Conservation (phyloP, 2,329 filamentous ascomycete species). For the Periconia macrospinosa region DNA sequence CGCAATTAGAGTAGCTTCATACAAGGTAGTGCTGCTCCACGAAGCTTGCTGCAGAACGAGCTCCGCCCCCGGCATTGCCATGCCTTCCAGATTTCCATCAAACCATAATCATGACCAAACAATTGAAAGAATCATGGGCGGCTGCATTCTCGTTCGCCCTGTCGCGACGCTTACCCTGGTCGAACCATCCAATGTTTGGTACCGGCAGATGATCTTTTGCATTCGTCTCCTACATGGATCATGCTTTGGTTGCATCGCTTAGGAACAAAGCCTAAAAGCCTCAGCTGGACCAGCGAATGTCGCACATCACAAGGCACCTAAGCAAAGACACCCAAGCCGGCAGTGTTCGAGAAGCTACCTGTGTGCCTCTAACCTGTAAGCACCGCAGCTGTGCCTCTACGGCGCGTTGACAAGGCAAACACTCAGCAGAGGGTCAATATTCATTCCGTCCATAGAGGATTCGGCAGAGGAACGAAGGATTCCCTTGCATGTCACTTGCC, state of each 20-base stretch:
- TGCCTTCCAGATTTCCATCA: not conserved
- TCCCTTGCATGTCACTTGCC: not conserved
- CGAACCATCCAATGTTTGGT: not conserved
- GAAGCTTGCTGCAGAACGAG: not conserved
- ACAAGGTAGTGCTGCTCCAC: not conserved
- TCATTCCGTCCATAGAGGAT: not conserved
- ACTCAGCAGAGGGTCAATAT: not conserved
- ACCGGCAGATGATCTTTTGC: not conserved
- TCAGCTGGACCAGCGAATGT: not conserved
- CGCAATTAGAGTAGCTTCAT: not conserved
- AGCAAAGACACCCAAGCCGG: not conserved
- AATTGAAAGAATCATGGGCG: not conserved
- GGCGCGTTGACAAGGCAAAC: not conserved
- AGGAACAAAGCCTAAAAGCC: not conserved
- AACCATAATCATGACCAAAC: not conserved
- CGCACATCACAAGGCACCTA: not conserved
- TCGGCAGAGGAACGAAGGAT: not conserved
- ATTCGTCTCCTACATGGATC: not conserved
- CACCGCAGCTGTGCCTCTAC: slow-evolving; percentile 2
- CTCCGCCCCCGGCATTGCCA: not conserved
- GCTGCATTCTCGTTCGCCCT: not conserved
- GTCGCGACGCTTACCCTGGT: not conserved
- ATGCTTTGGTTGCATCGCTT: not conserved
- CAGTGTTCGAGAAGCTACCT: not conserved
- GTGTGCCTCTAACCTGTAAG: not conserved